Conservation (phyloP, 1,139 yeast genomes). For the Zhuliangozyma blackwelliae region DNA sequence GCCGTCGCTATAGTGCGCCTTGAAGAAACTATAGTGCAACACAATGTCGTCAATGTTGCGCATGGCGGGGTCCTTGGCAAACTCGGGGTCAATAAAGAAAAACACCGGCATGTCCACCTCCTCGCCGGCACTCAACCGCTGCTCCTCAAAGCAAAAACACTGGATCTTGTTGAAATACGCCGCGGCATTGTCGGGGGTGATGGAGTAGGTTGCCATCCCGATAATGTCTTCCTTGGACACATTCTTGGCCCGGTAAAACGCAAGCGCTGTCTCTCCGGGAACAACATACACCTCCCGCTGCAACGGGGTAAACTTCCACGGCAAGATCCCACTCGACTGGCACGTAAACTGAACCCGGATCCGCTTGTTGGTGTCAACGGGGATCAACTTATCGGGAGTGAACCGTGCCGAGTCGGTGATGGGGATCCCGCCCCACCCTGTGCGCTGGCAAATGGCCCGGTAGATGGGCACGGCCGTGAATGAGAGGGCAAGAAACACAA, state of each 20-base stretch:
- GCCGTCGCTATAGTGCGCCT: constrained; percentile 48
- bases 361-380: constrained; percentile 82
- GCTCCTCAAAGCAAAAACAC: constrained; percentile 98
- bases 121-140: constrained; percentile 88
- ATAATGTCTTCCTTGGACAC: constrained; percentile 82
- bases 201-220: constrained; percentile 97
- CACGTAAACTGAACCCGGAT: constrained; percentile 84
- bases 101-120: constrained; percentile 99
- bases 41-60: constrained; percentile 86
- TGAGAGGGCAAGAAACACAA: constrained; percentile 73
- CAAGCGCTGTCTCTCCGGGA: constrained; percentile 98
- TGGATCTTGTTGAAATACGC: constrained; percentile 95
- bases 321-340: constrained; percentile 85
- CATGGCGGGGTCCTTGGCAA: constrained; percentile 92
- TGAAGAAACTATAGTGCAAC: constrained; percentile 89
- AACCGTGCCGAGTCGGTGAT: constrained; percentile 77
- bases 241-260: constrained; percentile 91
- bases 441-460: constrained; percentile 86
- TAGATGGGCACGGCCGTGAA: constrained; percentile 93
- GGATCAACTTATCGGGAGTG: constrained; percentile 82
- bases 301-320: constrained; percentile 95
- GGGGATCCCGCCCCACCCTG: constrained; percentile 96
- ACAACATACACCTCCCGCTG: constrained; percentile 89
- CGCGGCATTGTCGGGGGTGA: constrained; percentile 94
- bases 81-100: constrained; percentile 97